Evolutionary conservation across 1,284 basidiomycete species (phyloP).

Genomic region (Naganishia sp.): DNA sequence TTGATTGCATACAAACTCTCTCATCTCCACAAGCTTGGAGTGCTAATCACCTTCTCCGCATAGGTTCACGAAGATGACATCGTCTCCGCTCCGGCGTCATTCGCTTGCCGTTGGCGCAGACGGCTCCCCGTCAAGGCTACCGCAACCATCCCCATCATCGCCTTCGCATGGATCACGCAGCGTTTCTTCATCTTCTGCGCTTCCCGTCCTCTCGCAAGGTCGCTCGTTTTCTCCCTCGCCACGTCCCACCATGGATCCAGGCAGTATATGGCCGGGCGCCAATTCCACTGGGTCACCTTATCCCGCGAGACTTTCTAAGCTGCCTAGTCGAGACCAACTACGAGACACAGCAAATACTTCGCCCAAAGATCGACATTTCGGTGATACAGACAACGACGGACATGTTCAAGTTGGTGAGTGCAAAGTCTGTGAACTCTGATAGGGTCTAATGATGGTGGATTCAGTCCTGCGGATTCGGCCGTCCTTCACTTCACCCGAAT

Average conservation of each 20-base stretch:
- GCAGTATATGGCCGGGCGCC: background rate
- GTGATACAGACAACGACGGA: background rate
- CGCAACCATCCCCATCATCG: constrained; percentile 5
- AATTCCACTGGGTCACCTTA: constrained; percentile 8
- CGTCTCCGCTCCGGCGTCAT: constrained; percentile 19
- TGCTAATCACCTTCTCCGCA: background rate
- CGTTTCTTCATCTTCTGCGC: constrained; percentile 15
- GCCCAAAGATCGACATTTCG: background rate
- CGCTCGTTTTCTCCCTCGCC: constrained; percentile 9
- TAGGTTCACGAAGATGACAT: constrained; percentile 1
- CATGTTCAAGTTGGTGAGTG: constrained; percentile 32
- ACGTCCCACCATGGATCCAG: background rate
- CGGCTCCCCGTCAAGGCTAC: constrained; percentile 10
- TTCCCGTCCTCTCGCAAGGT: constrained; percentile 12
- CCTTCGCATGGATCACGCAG: background rate
- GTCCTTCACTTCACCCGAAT: constrained; percentile 75
- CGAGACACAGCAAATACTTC: background rate
- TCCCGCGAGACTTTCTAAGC: constrained; percentile 6
- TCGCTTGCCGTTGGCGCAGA: constrained; percentile 13
- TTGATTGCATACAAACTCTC: no score
- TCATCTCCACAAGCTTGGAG: no score
- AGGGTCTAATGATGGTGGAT: background rate
- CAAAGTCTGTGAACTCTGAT: background rate
- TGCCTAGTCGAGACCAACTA: constrained; percentile 18
- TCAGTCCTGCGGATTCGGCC: constrained; percentile 92